Evolutionary conservation across 2,329 filamentous ascomycete genomes (phyloP).

Genomic region (Penicillium sp.): DNA sequence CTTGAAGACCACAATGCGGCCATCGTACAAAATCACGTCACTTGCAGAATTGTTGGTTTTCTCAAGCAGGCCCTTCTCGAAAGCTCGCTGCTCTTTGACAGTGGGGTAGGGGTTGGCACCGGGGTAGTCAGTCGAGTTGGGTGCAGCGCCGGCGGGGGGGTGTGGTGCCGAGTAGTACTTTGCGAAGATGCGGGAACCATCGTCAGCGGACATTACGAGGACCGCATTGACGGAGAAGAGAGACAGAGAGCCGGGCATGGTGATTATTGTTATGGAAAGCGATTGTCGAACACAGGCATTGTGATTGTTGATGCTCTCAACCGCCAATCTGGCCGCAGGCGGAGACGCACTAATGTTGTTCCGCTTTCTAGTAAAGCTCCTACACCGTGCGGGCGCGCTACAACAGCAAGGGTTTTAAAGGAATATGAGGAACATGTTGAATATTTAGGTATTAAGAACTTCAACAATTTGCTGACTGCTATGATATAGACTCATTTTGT

Average conservation of each 20-base stretch:
- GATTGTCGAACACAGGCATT: conserved; percentile 9
- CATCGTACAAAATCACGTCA: conserved; percentile 97
- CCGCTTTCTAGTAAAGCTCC: conserved; percentile 8
- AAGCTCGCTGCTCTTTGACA: conserved; percentile 89
- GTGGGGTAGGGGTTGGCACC: conserved; percentile 78
- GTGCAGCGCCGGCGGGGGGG: conserved; percentile 58
- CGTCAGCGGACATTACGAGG: conserved; percentile 77
- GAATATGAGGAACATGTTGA: background rate
- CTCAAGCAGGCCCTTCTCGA: conserved; percentile 91
- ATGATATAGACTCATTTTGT: background rate
- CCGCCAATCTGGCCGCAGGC: conserved; percentile 27
- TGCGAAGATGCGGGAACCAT: conserved; percentile 85
- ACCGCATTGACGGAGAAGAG: conserved; percentile 75
- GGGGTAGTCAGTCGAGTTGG: conserved; percentile 58
- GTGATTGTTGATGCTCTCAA: conserved; percentile 24
- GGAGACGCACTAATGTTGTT: conserved; percentile 27
- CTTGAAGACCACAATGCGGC: conserved; percentile 95
- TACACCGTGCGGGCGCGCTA: background rate
- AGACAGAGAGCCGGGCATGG: conserved; percentile 72
- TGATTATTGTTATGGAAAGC: conserved; percentile 25
- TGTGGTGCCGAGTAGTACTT: conserved; percentile 85
- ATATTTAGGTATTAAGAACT: too few species aligned
- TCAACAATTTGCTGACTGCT: background rate
- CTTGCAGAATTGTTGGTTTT: conserved; percentile 95
- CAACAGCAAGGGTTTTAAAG: background rate